These are phyloP conservation scores for Apiospora hydei DNA, from an alignment of 2,329 filamentous ascomycete species.

Conservation along the genomic window DNA sequence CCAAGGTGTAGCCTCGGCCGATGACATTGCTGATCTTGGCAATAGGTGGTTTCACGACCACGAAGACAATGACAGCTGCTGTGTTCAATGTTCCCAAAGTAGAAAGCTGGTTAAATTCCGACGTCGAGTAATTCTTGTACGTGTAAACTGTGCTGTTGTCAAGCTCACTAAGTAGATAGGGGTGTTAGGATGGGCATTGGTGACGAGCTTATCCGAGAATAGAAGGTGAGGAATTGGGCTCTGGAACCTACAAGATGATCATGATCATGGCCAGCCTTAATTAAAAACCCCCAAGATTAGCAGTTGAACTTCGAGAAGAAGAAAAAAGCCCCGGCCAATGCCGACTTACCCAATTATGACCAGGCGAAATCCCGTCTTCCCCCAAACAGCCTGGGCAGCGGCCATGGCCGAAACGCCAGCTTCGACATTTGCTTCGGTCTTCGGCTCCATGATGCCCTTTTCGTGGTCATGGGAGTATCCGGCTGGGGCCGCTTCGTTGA, in stretches of 20 bases:
- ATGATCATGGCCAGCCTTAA: conserved; percentile 33
- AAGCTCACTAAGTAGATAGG: conserved; percentile 28
- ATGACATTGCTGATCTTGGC: conserved; percentile 69
- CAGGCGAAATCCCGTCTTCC: conserved; percentile 32
- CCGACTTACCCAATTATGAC: conserved; percentile 29
- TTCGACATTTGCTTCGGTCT: conserved; percentile 24
- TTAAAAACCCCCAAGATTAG: not conserved
- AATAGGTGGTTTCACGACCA: conserved; percentile 66
- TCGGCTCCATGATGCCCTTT: not conserved
- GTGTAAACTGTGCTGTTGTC: conserved; percentile 36
- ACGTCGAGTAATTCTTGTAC: conserved; percentile 43
- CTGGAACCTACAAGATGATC: conserved; percentile 33
- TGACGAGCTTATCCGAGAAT: not conserved
- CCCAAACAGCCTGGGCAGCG: conserved; percentile 33
- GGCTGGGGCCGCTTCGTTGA: not conserved
- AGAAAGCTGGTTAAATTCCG: conserved; percentile 42
- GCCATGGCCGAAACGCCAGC: conserved; percentile 30
- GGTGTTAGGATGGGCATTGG: not conserved
- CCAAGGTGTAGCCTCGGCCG: conserved; percentile 67
- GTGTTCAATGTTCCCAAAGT: conserved; percentile 40
- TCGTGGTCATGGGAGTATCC: not conserved
- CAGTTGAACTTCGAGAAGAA: not conserved
- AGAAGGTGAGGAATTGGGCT: not conserved
- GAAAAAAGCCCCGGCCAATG: not conserved
- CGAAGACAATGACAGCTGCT: conserved; percentile 48